Percentiles rank a stretch among this genome's conserved stretches.
These are phyloP conservation scores for Globisporangium polare DNA, from an alignment of 352 stramenopile genomes.

Conservation along the genomic window DNA sequence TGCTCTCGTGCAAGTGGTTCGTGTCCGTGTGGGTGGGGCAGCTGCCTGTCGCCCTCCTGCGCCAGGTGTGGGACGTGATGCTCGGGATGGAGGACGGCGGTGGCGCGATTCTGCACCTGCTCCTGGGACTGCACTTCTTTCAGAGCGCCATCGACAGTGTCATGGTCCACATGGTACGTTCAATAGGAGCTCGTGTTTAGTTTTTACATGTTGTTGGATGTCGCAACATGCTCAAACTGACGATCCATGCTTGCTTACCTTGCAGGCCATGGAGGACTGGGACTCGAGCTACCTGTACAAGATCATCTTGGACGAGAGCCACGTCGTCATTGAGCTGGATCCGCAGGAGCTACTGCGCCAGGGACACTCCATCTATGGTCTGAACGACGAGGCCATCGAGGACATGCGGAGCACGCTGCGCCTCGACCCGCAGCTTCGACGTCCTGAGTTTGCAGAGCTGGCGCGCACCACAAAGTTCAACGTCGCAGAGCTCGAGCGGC, in stretches of 20 bases:
- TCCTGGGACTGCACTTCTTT: conserved; percentile 58
- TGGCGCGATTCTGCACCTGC: conserved; percentile 55
- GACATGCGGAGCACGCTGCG: conserved; percentile 51
- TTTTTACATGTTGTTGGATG: not conserved
- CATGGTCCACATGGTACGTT: conserved; percentile 31
- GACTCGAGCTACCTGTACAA: conserved; percentile 75
- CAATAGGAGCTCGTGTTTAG: not conserved
- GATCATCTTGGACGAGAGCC: conserved; percentile 43
- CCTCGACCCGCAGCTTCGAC: conserved; percentile 38
- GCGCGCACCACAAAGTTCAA: conserved; percentile 49
- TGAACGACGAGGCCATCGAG: conserved; percentile 61
- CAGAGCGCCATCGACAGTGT: conserved; percentile 38
- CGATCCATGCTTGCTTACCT: not conserved
- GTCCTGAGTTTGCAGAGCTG: conserved; percentile 51
- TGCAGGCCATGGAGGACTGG: conserved; percentile 47
- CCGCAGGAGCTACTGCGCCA: conserved; percentile 31
- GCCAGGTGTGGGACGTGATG: conserved; percentile 62
- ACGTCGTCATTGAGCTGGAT: conserved; percentile 23
- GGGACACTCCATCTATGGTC: conserved; percentile 37
- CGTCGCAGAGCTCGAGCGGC: conserved; percentile 38
- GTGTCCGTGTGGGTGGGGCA: conserved; percentile 68
- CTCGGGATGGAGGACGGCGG: conserved; percentile 34
- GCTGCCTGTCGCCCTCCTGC: conserved; percentile 38
- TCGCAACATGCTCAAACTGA: not conserved
- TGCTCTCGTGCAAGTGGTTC: conserved; percentile 79